Conservation (phyloP, 345 rosid species). For the Lepidium africanum region DNA sequence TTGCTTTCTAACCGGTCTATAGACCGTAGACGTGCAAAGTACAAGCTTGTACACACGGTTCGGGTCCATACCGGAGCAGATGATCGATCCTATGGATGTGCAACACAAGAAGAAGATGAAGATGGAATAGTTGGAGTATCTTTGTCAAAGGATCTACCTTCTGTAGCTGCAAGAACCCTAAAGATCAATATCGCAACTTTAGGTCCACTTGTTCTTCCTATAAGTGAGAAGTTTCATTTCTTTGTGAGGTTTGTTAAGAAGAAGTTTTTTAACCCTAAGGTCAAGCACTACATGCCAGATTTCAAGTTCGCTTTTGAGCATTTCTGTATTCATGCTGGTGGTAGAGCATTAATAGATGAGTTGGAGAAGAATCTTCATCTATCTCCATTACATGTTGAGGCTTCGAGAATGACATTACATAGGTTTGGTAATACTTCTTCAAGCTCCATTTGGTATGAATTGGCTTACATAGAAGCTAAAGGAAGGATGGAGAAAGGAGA, state of each 20-base stretch:
- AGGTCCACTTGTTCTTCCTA: conserved; percentile 59
- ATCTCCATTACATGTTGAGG: conserved; percentile 45
- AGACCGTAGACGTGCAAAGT: conserved; percentile 38
- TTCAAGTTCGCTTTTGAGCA: conserved; percentile 65
- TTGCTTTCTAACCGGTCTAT: conserved; percentile 44
- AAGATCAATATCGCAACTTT: conserved; percentile 59
- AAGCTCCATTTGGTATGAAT: conserved; percentile 57
- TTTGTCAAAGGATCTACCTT: conserved; percentile 52
- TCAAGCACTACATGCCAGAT: conserved; percentile 35
- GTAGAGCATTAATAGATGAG: conserved; percentile 52
- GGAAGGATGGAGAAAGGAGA: conserved; percentile 52
- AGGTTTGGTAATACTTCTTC: conserved; percentile 61
- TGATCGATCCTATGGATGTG: conserved; percentile 43
- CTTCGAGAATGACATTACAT: conserved; percentile 58
- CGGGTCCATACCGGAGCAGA: conserved; percentile 56
- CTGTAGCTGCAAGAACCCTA: conserved; percentile 55
- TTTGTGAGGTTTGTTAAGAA: conserved; percentile 30
- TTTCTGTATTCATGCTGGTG: conserved; percentile 63
- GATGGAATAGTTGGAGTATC: conserved; percentile 33
- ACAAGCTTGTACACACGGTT: conserved; percentile 45
- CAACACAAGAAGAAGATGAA: conserved; percentile 49
- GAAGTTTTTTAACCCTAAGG: conserved; percentile 34
- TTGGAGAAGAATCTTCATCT: conserved; percentile 47
- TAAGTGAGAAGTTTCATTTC: conserved; percentile 49
- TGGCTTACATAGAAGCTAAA: conserved; percentile 49